Percentiles rank a stretch among this genome's conserved stretches.
Evolutionary conservation across 2,329 filamentous ascomycete genomes (phyloP).

Genomic region (Hymenoscyphus linearis): DNA sequence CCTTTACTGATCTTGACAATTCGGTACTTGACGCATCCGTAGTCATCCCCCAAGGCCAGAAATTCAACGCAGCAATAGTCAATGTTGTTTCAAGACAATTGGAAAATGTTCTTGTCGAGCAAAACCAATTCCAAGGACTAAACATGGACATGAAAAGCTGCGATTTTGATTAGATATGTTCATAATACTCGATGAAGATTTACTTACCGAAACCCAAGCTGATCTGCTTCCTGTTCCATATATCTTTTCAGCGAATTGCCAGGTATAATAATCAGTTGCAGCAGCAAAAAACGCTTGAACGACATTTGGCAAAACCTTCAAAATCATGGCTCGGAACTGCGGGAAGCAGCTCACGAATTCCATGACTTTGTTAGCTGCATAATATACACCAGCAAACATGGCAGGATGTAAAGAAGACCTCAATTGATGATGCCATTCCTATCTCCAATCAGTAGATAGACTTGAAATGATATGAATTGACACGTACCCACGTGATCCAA

Average conservation of each 20-base stretch:
- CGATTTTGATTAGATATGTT: conserved; percentile 8
- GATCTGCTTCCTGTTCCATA: conserved; percentile 62
- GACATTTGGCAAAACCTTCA: conserved; percentile 68
- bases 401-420: conserved; percentile 89
- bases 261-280: conserved; percentile 78
- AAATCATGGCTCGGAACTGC: conserved; percentile 55
- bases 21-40: conserved; percentile 22
- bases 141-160: conserved; percentile 66
- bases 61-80: conserved; percentile 70
- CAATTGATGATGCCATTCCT: conserved; percentile 91
- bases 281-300: conserved; percentile 75
- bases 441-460: conserved; percentile 15
- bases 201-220: conserved; percentile 62
- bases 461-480: conserved; percentile 44
- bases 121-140: conserved; percentile 96
- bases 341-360: conserved; percentile 48
- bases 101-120: conserved; percentile 85
- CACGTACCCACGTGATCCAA: conserved; percentile 90
- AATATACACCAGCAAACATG: conserved; percentile 75
- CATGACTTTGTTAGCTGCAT: conserved; percentile 52
- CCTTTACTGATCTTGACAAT: conserved; percentile 13
- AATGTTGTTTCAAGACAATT: conserved; percentile 91
- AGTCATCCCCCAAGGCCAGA: conserved; percentile 81
- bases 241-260: conserved; percentile 69
- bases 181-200: conserved; percentile 19